Evolutionary conservation across 2,329 filamentous ascomycete genomes (phyloP), one percentile per base, ranked within the genome.

Genomic region (Eutypa lata): DNA sequence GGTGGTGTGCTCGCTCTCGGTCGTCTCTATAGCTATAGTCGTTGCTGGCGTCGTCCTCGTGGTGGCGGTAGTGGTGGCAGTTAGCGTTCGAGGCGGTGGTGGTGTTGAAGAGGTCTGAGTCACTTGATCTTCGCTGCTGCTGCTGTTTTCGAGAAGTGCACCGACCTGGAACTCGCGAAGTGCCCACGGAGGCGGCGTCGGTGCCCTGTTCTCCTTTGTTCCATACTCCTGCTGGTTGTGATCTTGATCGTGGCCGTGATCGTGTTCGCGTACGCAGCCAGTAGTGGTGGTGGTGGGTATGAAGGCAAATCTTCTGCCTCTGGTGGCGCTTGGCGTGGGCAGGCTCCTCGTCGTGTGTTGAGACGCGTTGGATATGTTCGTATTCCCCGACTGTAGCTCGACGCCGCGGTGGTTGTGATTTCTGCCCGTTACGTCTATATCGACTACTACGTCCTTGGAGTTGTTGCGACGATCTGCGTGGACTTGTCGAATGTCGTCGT

Each of bases 201-300:
- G 35, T 18, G 13, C 13, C 35, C 13, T 38, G 6, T 16, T 38
- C 35, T 38, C 35, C 35, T 38, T 16, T 38, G 7, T 6, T 6
- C n/a, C n/a, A 5, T 38, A 2, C 43, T 10, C 21, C 22, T 13
- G 35, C 33, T 10, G 33, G 16, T 26, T 35, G 24, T n/a, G 19
- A 26, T 58, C n/a, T 21, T 58, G 57, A 49, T n/a, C n/a, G n/a
- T 10, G 33, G 16, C 33, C 24, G 24, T n/a, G 19, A 26, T 58
- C 55, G 53, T 26, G 63, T 55, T 48, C 53, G 64, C 37, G 74
- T 69, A 52, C 71, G 70, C 57, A 77, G 56, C 81, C 81, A 84
- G 72, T 84, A 84, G 70, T 84, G 81, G 65, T 84, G 81, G 61
- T 85, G 80, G 61, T 85, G 82, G 57, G 77, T 81, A 65, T 84